These are phyloP conservation scores for Neurospora crassa DNA, from an alignment of 2,329 filamentous ascomycete genomes.

Conservation along the genomic window DNA sequence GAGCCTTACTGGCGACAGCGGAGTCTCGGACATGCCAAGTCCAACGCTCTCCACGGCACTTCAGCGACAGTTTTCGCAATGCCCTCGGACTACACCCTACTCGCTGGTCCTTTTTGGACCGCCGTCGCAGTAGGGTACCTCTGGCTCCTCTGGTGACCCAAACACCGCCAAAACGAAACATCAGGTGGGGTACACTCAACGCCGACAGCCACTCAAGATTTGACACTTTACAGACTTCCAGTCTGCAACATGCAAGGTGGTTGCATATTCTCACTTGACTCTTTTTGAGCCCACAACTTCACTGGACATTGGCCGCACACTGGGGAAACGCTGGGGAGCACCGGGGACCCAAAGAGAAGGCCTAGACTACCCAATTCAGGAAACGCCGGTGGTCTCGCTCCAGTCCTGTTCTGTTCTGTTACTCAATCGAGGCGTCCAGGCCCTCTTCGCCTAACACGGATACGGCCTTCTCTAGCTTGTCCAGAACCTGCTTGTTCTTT, in stretches of 20 bases:
- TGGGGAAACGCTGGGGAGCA: neutral
- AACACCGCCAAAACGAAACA: constrained; percentile 7
- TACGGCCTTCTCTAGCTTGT: neutral
- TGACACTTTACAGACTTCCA: constrained; percentile 19
- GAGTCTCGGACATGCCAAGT: neutral
- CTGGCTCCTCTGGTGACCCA: constrained; percentile 3
- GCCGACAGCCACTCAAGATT: constrained; percentile 16
- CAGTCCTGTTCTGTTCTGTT: neutral
- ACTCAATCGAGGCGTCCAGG: neutral
- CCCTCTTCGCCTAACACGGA: neutral
- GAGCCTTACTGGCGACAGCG: neutral
- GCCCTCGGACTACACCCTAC: neutral
- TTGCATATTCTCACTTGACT: neutral
- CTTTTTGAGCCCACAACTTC: neutral
- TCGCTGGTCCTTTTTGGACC: neutral
- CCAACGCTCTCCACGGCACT: neutral
- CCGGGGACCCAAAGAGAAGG: neutral
- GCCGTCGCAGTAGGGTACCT: constrained; percentile 2
- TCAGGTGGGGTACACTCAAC: constrained; percentile 13
- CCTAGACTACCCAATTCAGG: neutral
- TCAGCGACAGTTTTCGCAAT: neutral
- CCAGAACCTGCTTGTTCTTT: neutral
- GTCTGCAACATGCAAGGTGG: constrained; percentile 15
- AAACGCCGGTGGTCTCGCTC: neutral
- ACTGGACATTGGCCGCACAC: neutral